phyloP scores from a whole-genome alignment of 306 rosid genomes.

The Senna tora region DNA sequence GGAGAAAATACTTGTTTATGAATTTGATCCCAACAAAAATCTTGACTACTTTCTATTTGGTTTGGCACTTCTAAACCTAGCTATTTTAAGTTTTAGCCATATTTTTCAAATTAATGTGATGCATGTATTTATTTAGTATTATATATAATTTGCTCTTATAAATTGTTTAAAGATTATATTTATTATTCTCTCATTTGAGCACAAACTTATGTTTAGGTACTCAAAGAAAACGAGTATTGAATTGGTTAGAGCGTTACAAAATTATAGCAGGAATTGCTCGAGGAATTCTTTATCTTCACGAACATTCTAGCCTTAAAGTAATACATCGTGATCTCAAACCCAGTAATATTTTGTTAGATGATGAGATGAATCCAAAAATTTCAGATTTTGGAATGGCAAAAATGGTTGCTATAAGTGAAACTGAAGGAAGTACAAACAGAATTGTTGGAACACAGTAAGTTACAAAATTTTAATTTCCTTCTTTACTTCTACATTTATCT shows the following conservation, averaged over 20 bases:
- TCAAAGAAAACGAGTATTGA: slow-evolving; percentile 16
- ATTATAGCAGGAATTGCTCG: no score
- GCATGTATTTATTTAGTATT: no score
- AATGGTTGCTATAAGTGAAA: slow-evolving; percentile 26
- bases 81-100: no score
- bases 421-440: slow-evolving; percentile 31
- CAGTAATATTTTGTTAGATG: slow-evolving; percentile 34
- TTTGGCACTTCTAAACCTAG: neutral
- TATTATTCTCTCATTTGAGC: neutral
- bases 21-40: neutral
- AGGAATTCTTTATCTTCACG: no score
- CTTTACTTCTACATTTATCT: no score
- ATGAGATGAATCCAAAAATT: slow-evolving; percentile 43
- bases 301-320: no score
- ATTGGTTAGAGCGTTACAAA: slow-evolving; percentile 28
- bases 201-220: slow-evolving; percentile 2
- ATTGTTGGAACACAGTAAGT: slow-evolving; percentile 55
- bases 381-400: slow-evolving; percentile 55
- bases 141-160: neutral
- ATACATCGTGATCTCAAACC: no score
- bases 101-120: no score
- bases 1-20: neutral
- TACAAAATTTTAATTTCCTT: no score
- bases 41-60: neutral
- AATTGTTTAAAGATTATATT: neutral